These are phyloP conservation scores for Xylariales sp. DNA, from an alignment of 2,329 filamentous ascomycete genomes.

Conservation along the genomic window DNA sequence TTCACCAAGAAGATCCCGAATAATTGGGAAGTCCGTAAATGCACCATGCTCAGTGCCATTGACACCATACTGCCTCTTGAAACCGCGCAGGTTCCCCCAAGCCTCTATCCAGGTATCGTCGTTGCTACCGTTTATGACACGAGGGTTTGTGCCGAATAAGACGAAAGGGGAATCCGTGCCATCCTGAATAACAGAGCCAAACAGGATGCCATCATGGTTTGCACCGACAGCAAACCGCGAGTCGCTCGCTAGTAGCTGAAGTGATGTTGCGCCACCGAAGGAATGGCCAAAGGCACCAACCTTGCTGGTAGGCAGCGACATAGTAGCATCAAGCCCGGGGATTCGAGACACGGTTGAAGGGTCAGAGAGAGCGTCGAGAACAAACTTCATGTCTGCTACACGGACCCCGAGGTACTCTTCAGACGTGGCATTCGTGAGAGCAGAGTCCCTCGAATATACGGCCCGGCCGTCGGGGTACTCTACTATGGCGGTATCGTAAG, in stretches of 20 bases:
- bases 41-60: slow-evolving; percentile 4
- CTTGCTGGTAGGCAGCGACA: neutral
- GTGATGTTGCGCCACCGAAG: slow-evolving; percentile 18
- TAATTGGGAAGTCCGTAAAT: slow-evolving; percentile 18
- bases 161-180: slow-evolving; percentile 16
- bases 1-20: neutral
- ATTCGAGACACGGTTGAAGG: slow-evolving; percentile 2
- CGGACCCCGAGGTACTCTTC: slow-evolving; percentile 10
- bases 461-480: slow-evolving; percentile 15
- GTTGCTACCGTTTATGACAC: neutral
- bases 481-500: slow-evolving; percentile 3
- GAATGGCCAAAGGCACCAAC: slow-evolving; percentile 15
- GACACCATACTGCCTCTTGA: slow-evolving; percentile 12
- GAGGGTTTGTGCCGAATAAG: slow-evolving; percentile 9
- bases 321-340: neutral
- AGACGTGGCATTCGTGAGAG: neutral
- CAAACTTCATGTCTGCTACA: slow-evolving; percentile 14
- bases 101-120: slow-evolving; percentile 6
- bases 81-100: slow-evolving; percentile 20
- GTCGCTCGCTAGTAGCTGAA: slow-evolving; percentile 18
- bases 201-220: slow-evolving; percentile 16
- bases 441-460: slow-evolving; percentile 5
- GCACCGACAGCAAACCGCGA: slow-evolving; percentile 15
- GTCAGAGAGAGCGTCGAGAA: slow-evolving; percentile 14
- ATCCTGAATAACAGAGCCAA: slow-evolving; percentile 9